Base-by-base conservation (phyloP, 192 early-diverging fungal species). In the Podila verticillata region DNA sequence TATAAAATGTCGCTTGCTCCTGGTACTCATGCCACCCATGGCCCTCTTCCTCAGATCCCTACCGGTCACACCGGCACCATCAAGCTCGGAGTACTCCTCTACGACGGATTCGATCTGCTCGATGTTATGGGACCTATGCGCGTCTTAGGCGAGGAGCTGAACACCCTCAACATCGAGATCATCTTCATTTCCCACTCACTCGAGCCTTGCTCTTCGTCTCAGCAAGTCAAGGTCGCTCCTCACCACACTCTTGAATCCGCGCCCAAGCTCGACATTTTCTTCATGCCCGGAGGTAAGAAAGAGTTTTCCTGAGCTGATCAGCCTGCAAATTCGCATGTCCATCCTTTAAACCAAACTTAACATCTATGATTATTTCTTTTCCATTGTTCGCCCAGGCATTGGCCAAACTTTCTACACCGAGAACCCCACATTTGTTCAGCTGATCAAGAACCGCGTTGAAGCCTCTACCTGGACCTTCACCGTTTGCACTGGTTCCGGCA, bases 401-500 rank as follows among this genome's bases (percentile, higher is more conserved):
- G 66, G 74, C 30, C 68, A 44, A 3, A 51, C 47, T 28, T 24
- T 48, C 4, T 69, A 77, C n/a, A 51, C 65, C 17, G 56, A 69
- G 36, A 56, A 61, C 26, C 48, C 60, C 3, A 49, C 63, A 1
- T 22, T 67, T 12, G 34, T 79, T 36, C 17, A 48, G 0, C 22
- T 51, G 69, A 29, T 79, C 59, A 72, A 13, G 28, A 17, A 35
- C 4, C 68, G 70, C 24, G 30, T 72, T 2, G 13, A 63, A 19
- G 69, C 58, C 19, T 58, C 75, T 7, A 79, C 75, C n/a, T 79
- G 75, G 75, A 61, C 74, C 35, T 65, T 82, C 68, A 72, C 77
- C 28, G 84, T 89, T 17, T 89, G 88, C 67, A 88, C 81, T 28
- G 88, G 86, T 12, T 48, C 82, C 29, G 68, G 73, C 9, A 26